These are phyloP conservation scores for Gymnopilus junonius DNA, from an alignment of 768 basidiomycete genomes.

Conservation along the genomic window DNA sequence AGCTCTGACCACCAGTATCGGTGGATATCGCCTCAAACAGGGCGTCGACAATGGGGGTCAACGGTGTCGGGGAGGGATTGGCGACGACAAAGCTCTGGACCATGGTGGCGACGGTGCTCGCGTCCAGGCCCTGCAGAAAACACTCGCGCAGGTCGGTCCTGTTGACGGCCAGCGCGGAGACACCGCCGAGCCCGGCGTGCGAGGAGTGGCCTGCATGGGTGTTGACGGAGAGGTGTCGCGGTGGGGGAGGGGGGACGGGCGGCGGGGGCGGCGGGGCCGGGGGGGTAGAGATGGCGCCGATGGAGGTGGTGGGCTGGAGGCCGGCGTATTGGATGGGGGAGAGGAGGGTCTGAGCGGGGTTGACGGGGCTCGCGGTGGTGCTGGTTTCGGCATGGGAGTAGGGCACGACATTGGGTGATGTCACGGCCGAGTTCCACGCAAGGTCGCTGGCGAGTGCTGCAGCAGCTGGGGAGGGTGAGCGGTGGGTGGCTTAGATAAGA, in stretches of 20 bases:
- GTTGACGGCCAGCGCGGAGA: conserved; percentile 27
- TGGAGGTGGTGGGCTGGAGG: conserved; percentile 39
- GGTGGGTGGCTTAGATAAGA: neutral
- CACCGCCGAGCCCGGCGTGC: neutral
- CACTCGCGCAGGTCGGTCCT: conserved; percentile 44
- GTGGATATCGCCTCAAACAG: conserved; percentile 58
- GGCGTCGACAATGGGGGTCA: conserved; percentile 53
- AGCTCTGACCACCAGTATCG: conserved; percentile 31
- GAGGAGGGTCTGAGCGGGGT: conserved; percentile 32
- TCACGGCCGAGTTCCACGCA: conserved; percentile 34
- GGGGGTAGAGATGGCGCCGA: conserved; percentile 29
- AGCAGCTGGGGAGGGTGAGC: conserved; percentile 7
- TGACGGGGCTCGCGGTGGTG: conserved; percentile 38
- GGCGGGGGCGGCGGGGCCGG: conserved; percentile 20
- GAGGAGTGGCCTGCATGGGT: neutral
- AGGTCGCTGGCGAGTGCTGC: conserved; percentile 27
- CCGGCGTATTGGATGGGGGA: conserved; percentile 46
- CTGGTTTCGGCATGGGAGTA: conserved; percentile 44
- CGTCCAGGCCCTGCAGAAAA: conserved; percentile 51
- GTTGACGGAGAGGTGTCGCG: conserved; percentile 8
- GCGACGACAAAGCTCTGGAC: conserved; percentile 53
- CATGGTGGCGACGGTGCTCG: conserved; percentile 54
- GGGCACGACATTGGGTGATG: conserved; percentile 40
- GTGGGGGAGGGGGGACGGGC: conserved; percentile 21
- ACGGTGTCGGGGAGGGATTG: conserved; percentile 53